Evolutionary conservation across 257 asterid species (phyloP).

Genomic region (Solanum ahanhuiri): DNA sequence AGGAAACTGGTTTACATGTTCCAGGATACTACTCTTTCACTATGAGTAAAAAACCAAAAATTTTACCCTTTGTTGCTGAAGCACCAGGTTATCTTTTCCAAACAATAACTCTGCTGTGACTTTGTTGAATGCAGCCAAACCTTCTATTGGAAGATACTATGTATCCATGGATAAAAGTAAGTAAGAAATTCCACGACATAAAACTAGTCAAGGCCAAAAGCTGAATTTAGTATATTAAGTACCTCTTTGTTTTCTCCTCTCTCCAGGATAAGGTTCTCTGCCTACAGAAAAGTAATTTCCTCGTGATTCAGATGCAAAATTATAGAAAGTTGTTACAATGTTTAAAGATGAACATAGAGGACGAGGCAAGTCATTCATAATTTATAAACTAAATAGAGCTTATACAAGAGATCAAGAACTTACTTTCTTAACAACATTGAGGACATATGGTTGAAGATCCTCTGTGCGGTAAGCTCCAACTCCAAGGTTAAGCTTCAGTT

Average conservation of each 20-base stretch:
- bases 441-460: constrained; percentile 94
- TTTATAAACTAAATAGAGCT: background rate
- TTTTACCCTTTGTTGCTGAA: constrained; percentile 72
- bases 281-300: constrained; percentile 24
- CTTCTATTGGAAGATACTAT: constrained; percentile 97
- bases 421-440: constrained; percentile 88
- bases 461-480: constrained; percentile 98
- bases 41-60: constrained; percentile 2
- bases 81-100: constrained; percentile 66
- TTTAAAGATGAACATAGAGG: background rate
- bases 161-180: constrained; percentile 9
- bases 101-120: constrained; percentile 82
- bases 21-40: background rate
- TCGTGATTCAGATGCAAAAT: background rate
- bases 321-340: background rate
- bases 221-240: constrained; percentile 2
- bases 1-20: background rate
- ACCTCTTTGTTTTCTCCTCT: constrained; percentile 95
- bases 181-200: constrained; percentile 16
- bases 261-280: constrained; percentile 87
- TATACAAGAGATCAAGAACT: constrained; percentile 11
- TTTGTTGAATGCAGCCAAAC: constrained; percentile 93
- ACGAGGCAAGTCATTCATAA: background rate
- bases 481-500: constrained; percentile 88
- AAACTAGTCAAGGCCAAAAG: background rate